Evolutionary conservation across 208 protist genomes (phyloP), one percentile per base, ranked within the genome.

Genomic region (Wallacemonas collosoma): DNA sequence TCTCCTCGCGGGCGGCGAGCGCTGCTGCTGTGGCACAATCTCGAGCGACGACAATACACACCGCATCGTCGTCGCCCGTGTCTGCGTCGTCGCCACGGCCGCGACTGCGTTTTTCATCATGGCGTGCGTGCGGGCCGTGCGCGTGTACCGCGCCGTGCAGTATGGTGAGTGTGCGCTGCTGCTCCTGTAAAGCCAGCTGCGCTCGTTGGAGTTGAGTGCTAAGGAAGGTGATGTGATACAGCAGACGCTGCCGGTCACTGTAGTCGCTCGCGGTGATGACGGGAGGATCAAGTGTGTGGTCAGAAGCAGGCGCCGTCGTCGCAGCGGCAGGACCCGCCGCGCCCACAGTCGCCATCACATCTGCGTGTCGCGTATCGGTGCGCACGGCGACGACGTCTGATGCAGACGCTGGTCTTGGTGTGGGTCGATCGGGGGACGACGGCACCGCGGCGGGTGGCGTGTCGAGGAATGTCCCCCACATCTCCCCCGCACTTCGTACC

Each of bases 171-270:
- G 75, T 80, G 47, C 84, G 76, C 3, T 86, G 67, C 51, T 85
- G 80, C 55, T 91, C 82, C 58, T 87, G 80, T 26, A 94, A 66
- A 69, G 91, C 76, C 39, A 96, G 74, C 61, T 93, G 85, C 26
- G 87, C 80, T 15, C 89, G 85, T 77, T 94, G 92, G 40, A 94
- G 77, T 54, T 94, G 85, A 1, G 89, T 93, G 65, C 79, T 83
- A 14, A 97, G 79, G 63, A 91, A 89, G n/a, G 92, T 93, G 36
- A 97, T 88, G 72, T 95, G 92, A 51, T 93, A 91, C 41, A 97
- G 78, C 14, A 97, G 83, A 11, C 82, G 83, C 41, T 88, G 80
- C 4, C 92, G 83, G 55, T 97, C 89, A 51, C 86, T 81, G 76
- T 93, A 93, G 69, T 95, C 92, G 55, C 71, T 78, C 5, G 88